Evolutionary conservation across 768 basidiomycete species (phyloP).

Genomic region (Xanthoconium stramineum): DNA sequence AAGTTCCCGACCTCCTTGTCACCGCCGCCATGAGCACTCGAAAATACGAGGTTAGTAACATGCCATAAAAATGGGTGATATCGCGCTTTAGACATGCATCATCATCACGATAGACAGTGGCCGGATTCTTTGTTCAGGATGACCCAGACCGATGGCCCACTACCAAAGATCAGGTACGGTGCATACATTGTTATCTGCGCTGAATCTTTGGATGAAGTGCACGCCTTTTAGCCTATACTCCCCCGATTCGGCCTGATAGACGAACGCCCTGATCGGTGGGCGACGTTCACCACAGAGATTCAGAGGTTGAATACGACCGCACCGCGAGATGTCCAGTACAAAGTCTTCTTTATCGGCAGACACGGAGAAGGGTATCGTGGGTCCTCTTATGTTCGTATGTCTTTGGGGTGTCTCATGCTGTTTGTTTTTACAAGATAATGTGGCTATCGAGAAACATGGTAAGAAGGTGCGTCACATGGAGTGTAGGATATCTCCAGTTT

Average conservation of each 20-base stretch:
- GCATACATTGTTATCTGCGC: neutral
- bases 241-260: conserved; percentile 6
- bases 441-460: conserved; percentile 58
- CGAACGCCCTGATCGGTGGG: conserved; percentile 45
- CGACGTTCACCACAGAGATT: conserved; percentile 37
- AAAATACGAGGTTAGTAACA: conserved; percentile 1
- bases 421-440: conserved; percentile 52
- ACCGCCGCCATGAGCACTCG: neutral
- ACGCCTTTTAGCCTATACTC: neutral
- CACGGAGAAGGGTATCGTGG: conserved; percentile 49
- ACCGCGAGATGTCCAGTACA: conserved; percentile 27
- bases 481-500: neutral
- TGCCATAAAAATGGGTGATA: neutral
- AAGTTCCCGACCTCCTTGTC: neutral
- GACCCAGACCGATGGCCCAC: neutral
- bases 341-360: conserved; percentile 59
- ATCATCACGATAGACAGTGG: neutral
- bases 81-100: neutral
- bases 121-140: neutral
- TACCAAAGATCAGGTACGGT: neutral
- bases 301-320: conserved; percentile 27
- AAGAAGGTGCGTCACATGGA: conserved; percentile 28
- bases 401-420: neutral
- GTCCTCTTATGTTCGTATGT: neutral
- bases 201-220: neutral